These are phyloP conservation scores for Sanghuangporus baumii DNA, from an alignment of 1,284 basidiomycete genomes.

Conservation along the genomic window DNA sequence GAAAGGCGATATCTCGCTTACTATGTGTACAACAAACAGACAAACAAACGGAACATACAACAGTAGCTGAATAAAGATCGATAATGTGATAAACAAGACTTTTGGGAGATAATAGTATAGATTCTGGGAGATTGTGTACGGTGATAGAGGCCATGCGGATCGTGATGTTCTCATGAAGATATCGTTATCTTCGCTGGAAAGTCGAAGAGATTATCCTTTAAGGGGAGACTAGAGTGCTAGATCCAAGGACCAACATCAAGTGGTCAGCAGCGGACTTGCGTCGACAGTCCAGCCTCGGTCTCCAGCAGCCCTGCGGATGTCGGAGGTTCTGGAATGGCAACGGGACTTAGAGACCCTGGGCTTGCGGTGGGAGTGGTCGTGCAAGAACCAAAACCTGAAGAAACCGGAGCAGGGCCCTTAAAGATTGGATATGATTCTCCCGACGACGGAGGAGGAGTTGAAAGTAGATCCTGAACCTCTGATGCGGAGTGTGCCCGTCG, in stretches of 20 bases:
- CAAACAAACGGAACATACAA: not conserved
- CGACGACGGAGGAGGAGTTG: constrained; percentile 19
- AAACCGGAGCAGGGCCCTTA: not conserved
- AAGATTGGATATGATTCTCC: constrained; percentile 1
- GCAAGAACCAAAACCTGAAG: not conserved
- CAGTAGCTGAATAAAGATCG: not conserved
- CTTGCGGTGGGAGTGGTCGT: not conserved
- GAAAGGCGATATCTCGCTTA: not conserved
- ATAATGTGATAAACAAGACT: not conserved
- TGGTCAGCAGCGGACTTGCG: constrained; percentile 1
- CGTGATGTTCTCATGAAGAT: too few species aligned
- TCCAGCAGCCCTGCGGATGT: constrained; percentile 3
- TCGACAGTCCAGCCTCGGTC: not conserved
- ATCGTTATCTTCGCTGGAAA: too few species aligned
- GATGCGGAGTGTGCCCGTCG: constrained; percentile 52
- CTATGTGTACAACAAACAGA: not conserved
- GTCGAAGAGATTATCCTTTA: too few species aligned
- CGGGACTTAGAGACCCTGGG: not conserved
- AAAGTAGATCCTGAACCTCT: constrained; percentile 46
- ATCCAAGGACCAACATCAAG: not conserved
- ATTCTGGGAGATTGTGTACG: too few species aligned
- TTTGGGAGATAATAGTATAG: too few species aligned
- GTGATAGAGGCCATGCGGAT: too few species aligned
- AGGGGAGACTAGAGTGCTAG: too few species aligned
- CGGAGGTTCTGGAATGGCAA: not conserved